Evolutionary conservation across 129 eudicot species (phyloP), one percentile per base, ranked within the genome.

Genomic region (Chrysanthemum lavandulifolium): DNA sequence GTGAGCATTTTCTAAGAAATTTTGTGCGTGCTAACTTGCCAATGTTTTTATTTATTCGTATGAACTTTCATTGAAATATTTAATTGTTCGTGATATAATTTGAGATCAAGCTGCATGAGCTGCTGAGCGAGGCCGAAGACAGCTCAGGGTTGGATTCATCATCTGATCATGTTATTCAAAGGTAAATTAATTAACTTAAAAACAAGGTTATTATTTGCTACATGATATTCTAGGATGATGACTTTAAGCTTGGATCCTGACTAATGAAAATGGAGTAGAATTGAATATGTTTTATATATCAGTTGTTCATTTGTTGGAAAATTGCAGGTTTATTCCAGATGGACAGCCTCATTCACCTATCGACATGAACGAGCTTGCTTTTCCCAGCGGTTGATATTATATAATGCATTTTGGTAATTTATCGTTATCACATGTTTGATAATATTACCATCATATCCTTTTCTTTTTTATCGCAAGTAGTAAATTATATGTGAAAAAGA

Each of bases 131-230:
- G 68, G 67, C 72, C 2, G 82, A 78, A 54, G 82, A 78, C 48
- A 71, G 45, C 68, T 78, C 82, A 45, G 77, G 77, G 6, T 65
- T 78, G 73, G 82, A 78, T 64, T 78, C 82, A 65, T 67, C 80
- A 6, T 71, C 70, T 6, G 78, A 64, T 36, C 82, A 64, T 65
- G 68, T 68, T 15, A 55, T 33, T 14, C 82, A 64, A 55, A 78
- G 82, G 82, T 78, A 71, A 54, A 29, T 57, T 2, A 1, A 3
- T 71, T 43, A 8, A 6, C 6, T 19, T 52, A 13, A n/a, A 15
- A 31, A 57, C 2, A 57, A 2, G 16, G 61, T 4, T 13, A 16
- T 59, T 10, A 59, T 59, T 31, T 31, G 40, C 40, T 5, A 31
- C 6, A 31, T 31, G 6, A 31, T 31, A 31, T 4, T 31, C 40